Percentiles rank a stretch among this genome's conserved stretches.
These are phyloP conservation scores for Trichoderma arundinaceum DNA, from an alignment of 2,329 filamentous ascomycete genomes.

Conservation along the genomic window DNA sequence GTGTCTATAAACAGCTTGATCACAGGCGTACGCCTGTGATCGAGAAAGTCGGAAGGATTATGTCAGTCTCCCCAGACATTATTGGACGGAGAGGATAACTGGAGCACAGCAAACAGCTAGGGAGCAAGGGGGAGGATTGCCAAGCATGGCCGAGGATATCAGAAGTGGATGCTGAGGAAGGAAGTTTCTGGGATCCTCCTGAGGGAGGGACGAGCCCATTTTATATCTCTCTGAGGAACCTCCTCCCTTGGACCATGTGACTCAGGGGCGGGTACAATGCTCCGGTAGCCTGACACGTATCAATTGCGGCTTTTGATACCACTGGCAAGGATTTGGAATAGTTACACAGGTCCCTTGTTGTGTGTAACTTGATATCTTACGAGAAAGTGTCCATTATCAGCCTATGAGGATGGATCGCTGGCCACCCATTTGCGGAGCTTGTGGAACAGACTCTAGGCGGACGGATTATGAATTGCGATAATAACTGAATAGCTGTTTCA, in stretches of 20 bases:
- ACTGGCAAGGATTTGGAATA: slow-evolving; percentile 16
- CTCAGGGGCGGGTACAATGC: background rate
- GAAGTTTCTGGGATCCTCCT: background rate
- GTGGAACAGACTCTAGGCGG: background rate
- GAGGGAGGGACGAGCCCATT: background rate
- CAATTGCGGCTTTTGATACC: background rate
- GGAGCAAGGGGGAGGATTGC: background rate
- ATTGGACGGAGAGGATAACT: background rate
- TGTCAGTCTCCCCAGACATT: background rate
- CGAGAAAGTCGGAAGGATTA: background rate
- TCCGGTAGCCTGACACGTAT: slow-evolving; percentile 11
- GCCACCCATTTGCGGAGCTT: background rate
- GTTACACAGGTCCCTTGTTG: slow-evolving; percentile 11
- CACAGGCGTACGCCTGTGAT: slow-evolving; percentile 20
- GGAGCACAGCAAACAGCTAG: background rate
- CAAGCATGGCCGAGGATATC: background rate
- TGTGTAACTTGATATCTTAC: slow-evolving; percentile 29
- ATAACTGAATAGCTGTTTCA: background rate
- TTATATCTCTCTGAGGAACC: slow-evolving; percentile 5
- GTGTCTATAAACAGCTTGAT: background rate
- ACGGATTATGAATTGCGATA: background rate
- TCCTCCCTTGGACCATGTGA: background rate
- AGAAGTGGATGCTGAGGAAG: slow-evolving; percentile 3
- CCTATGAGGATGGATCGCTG: background rate
- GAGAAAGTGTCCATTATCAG: background rate